Conservation (phyloP, 2,329 filamentous ascomycete species). For the Paraconiothyrium sp. region DNA sequence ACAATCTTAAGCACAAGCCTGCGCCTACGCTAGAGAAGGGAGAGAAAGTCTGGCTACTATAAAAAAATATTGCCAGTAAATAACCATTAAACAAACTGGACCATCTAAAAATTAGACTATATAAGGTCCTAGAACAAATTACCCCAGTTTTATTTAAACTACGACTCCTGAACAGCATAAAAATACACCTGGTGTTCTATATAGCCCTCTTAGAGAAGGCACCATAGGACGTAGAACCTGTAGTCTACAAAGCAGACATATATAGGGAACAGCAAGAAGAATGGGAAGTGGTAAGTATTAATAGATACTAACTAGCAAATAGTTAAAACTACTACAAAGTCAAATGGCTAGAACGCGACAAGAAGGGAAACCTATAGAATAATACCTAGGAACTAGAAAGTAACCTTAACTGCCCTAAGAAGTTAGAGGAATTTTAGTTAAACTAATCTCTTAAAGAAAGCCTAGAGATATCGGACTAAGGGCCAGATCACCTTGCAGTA, state of each 20-base stretch:
- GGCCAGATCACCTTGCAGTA: constrained; percentile 1
- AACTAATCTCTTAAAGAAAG: constrained; percentile 6
- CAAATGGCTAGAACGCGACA: constrained; percentile 11
- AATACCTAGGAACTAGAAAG: constrained; percentile 18
- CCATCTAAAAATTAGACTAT: constrained; percentile 11
- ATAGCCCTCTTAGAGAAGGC: constrained; percentile 12
- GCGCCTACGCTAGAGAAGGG: constrained; percentile 6
- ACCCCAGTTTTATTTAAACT: constrained; percentile 5
- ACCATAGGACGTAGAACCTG: constrained; percentile 5
- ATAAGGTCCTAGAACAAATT: constrained; percentile 12
- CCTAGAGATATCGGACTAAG: constrained; percentile 6
- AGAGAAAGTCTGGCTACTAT: constrained; percentile 19
- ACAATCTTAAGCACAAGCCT: constrained; percentile 18
- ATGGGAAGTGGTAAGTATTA: constrained; percentile 2
- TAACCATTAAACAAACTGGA: constrained; percentile 9
- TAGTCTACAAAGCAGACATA: constrained; percentile 14
- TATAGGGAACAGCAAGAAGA: constrained; percentile 9
- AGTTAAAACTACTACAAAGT: constrained; percentile 16
- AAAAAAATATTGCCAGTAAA: constrained; percentile 19
- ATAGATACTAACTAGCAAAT: constrained; percentile 4
- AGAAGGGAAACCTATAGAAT: constrained; percentile 12
- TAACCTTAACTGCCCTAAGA: constrained; percentile 19
- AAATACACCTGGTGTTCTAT: background rate
- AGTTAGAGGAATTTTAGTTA: constrained; percentile 13
- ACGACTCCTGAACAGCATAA: background rate